A percentile compares a stretch with the other conserved stretches of the same genome.
Conservation (phyloP, 768 basidiomycete species). For the Rhodosporidiobolus sp. region DNA sequence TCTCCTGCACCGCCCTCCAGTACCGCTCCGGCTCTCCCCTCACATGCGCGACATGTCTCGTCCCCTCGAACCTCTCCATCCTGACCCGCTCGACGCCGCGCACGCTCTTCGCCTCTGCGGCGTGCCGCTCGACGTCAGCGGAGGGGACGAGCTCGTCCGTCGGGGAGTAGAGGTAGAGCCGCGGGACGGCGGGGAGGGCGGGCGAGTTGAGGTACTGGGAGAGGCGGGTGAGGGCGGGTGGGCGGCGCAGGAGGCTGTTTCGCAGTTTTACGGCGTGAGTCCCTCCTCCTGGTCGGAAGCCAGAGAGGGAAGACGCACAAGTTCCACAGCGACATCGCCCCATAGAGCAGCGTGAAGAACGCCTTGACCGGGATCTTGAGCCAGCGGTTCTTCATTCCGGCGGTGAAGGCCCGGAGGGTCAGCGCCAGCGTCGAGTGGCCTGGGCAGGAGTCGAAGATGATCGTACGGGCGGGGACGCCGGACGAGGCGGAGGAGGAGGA, state of each 20-base stretch:
- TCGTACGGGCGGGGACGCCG: not conserved
- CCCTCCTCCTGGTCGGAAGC: not conserved
- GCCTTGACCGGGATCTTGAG: not conserved
- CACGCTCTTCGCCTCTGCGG: conserved; percentile 3
- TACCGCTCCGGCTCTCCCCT: conserved; percentile 35
- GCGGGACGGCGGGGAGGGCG: conserved; percentile 22
- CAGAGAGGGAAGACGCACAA: conserved; percentile 6
- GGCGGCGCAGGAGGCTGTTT: conserved; percentile 22
- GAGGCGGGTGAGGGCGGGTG: conserved; percentile 17
- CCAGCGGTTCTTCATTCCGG: conserved; percentile 21
- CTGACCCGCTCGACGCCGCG: conserved; percentile 12
- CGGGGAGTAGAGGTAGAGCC: conserved; percentile 42
- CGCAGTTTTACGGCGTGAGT: not conserved
- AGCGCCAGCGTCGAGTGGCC: conserved; percentile 21
- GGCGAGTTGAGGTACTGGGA: conserved; percentile 24
- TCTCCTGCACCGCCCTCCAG: conserved; percentile 28
- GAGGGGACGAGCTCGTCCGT: conserved; percentile 36
- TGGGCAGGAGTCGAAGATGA: conserved; percentile 43
- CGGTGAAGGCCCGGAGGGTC: conserved; percentile 34
- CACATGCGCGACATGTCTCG: conserved; percentile 40
- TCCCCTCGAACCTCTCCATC: conserved; percentile 29
- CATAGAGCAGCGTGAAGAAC: conserved; percentile 1
- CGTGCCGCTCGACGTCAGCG: conserved; percentile 39
- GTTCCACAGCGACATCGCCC: not conserved
- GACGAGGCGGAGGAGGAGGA: not conserved